These are phyloP conservation scores for Peltaster fructicola DNA, from an alignment of 2,329 filamentous ascomycete species.

Conservation along the genomic window DNA sequence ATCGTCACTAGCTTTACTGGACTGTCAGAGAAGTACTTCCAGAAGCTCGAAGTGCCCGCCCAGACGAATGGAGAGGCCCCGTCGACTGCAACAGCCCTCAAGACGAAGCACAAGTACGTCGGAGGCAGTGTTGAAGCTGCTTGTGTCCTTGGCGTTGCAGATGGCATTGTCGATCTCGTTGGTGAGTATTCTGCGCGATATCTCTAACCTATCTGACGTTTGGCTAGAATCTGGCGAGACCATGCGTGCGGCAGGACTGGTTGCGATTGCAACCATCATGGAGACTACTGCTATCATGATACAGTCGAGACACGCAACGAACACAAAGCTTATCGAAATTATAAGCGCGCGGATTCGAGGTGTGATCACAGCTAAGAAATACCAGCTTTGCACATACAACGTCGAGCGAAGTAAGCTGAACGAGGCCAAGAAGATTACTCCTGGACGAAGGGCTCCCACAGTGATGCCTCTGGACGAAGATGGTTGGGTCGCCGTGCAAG, in stretches of 20 bases:
- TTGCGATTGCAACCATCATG: conserved; percentile 85
- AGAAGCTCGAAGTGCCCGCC: conserved; percentile 46
- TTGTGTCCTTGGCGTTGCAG: conserved; percentile 84
- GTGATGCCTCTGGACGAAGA: conserved; percentile 76
- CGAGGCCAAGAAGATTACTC: conserved; percentile 59
- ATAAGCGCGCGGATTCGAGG: conserved; percentile 77
- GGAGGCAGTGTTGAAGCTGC: conserved; percentile 95
- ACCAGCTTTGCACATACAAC: conserved; percentile 94
- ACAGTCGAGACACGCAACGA: conserved; percentile 69
- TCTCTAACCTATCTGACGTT: not conserved
- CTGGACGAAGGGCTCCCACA: conserved; percentile 84
- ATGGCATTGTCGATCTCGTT: conserved; percentile 94
- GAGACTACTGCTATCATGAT: conserved; percentile 78
- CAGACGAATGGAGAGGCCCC: conserved; percentile 19
- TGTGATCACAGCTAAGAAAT: conserved; percentile 88
- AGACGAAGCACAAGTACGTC: conserved; percentile 81
- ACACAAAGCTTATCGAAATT: conserved; percentile 62
- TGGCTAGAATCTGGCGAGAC: conserved; percentile 93
- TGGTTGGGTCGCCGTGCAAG: conserved; percentile 84
- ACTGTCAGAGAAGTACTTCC: conserved; percentile 69
- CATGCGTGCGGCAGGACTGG: conserved; percentile 88
- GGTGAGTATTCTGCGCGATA: conserved; percentile 45
- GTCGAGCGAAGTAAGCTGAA: conserved; percentile 53
- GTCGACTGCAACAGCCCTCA: conserved; percentile 38
- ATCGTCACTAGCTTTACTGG: conserved; percentile 91